These are phyloP conservation scores for Stachybotrys elegans DNA, from an alignment of 2,329 filamentous ascomycete species.

Conservation along the genomic window DNA sequence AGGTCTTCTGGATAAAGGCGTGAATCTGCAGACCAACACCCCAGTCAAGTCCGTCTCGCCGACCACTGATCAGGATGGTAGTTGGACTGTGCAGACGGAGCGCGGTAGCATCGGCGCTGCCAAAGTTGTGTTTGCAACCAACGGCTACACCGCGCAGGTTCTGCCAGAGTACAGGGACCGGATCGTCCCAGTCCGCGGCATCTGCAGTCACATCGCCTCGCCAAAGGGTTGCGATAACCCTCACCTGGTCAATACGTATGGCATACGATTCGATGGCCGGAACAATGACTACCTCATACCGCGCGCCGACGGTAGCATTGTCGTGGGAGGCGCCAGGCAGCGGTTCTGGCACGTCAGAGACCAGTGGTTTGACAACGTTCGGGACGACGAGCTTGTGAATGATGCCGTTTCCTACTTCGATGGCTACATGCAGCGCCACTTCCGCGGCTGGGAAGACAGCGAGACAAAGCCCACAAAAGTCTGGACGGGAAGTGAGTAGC, in stretches of 20 bases:
- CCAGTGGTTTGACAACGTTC: constrained; percentile 40
- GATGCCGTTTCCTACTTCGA: constrained; percentile 38
- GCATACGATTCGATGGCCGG: constrained; percentile 13
- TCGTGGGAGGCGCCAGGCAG: constrained; percentile 22
- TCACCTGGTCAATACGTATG: constrained; percentile 18
- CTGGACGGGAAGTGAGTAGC: constrained; percentile 21
- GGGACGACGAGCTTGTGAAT: constrained; percentile 40
- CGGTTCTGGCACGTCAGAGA: constrained; percentile 24
- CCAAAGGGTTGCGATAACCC: constrained; percentile 13
- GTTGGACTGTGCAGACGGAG: neutral
- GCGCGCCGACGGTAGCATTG: constrained; percentile 34
- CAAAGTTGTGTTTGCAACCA: constrained; percentile 59
- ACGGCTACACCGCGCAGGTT: constrained; percentile 60
- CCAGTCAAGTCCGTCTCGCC: constrained; percentile 9
- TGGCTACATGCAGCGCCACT: constrained; percentile 41
- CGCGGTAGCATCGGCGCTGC: constrained; percentile 44
- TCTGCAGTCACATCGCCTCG: constrained; percentile 22
- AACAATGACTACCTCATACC: constrained; percentile 35
- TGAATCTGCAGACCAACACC: constrained; percentile 10
- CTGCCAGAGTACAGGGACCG: constrained; percentile 53
- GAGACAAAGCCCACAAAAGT: constrained; percentile 24
- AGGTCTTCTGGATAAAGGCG: constrained; percentile 7
- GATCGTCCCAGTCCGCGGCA: constrained; percentile 58
- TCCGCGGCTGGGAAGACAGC: constrained; percentile 42
- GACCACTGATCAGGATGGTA: neutral